Conservation (phyloP, 75 land plant species). For the Picea glauca region DNA sequence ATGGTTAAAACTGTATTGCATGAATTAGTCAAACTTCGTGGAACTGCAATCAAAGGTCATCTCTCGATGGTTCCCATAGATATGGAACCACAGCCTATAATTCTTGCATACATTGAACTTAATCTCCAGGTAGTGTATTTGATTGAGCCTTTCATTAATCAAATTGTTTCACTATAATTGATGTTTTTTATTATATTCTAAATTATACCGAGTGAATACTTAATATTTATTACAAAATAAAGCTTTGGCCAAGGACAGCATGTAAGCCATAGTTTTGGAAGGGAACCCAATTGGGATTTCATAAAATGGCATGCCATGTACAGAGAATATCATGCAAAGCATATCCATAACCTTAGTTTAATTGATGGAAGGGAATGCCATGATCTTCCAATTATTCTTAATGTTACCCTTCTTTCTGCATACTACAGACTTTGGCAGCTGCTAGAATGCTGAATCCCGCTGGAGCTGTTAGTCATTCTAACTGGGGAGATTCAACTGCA, state of each 20-base stretch:
- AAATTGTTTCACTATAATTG: not conserved
- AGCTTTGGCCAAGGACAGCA: not conserved
- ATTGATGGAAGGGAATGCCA: not conserved
- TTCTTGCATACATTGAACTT: slow-evolving; percentile 40
- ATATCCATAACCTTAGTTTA: not conserved
- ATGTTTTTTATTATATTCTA: not conserved
- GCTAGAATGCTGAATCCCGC: slow-evolving; percentile 14
- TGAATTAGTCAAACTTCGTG: slow-evolving; percentile 15
- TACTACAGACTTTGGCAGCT: slow-evolving; percentile 5
- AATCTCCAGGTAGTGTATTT: slow-evolving; percentile 35
- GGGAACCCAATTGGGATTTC: not conserved
- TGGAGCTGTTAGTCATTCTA: slow-evolving; percentile 3
- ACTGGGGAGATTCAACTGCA: slow-evolving; percentile 13
- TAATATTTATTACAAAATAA: not conserved
- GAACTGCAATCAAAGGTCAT: slow-evolving; percentile 14
- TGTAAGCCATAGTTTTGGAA: not conserved
- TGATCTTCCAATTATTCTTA: not conserved
- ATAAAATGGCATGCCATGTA: not conserved
- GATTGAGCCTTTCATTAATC: not conserved
- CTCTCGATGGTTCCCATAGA: slow-evolving; percentile 12
- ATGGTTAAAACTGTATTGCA: slow-evolving; percentile 13
- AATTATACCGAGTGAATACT: too few relatives aligned
- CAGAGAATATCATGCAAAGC: not conserved
- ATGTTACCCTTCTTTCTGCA: not conserved
- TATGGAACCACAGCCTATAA: slow-evolving; percentile 9